Evolutionary conservation across 2,329 filamentous ascomycete species (phyloP), one percentile per base, ranked within the genome.

Genomic region (Neocucurbitaria cava): DNA sequence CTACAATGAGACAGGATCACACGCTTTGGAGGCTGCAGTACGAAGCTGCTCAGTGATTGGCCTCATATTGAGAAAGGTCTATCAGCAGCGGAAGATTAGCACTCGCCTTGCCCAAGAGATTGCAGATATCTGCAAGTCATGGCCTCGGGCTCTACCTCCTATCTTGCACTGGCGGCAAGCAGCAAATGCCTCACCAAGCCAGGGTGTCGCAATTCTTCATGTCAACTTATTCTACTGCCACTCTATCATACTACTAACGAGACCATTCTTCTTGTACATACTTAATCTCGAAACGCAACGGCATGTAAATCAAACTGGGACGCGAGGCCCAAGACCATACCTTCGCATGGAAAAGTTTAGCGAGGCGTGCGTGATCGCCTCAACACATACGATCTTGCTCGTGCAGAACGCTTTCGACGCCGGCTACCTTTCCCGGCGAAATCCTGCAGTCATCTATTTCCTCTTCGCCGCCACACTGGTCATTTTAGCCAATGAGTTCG

Each of bases 191-290:
- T 72, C 74, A 26, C 75, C 81, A n/a, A 77, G 77, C 18, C 78
- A 85, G 55, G 82, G 82, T 3, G 81, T 88, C 30, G 82, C 84
- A 3, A 82, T 86, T n/a, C 72, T 89, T 5, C 87, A 89, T 59
- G 77, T 83, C 52, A 87, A 87, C 54, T 75, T 89, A 21, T 76
- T 88, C 31, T 84, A 88, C 52, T 84, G 81, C 50, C 86, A 89
- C 65, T 84, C 85, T 0, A 81, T 88, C 38, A 82, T 89, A 23
- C 77, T 89, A 0, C 78, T 89, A 1, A 87, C 85, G 1, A 79
- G 87, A 24, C 87, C 87, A 0, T 89, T 89, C 67, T 86, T 89
- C 53, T 73, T 88, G 13, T 84, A 82, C 52, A 78, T 86, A 11
- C 77, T 87, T 36, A 84, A 79, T 47, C 69, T 73, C 13, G 73